Evolutionary conservation across 345 rosid species (phyloP).

Genomic region (Citrus cavaleriei): DNA sequence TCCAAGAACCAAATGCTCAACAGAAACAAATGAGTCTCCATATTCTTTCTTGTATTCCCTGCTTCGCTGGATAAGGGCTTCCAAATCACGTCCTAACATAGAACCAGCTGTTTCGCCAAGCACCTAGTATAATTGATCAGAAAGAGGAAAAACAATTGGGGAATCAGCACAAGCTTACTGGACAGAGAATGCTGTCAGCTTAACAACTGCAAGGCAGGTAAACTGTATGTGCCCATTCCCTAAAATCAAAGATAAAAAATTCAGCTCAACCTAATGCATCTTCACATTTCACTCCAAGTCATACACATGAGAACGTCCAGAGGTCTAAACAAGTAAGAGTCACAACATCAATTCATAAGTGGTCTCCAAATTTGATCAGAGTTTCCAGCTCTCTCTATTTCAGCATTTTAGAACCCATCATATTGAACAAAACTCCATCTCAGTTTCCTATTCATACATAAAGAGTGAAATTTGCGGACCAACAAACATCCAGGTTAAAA

Average conservation of each 20-base stretch:
- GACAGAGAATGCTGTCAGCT: background rate
- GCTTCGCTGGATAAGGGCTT: slow-evolving; percentile 76
- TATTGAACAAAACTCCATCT: background rate
- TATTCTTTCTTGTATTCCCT: slow-evolving; percentile 85
- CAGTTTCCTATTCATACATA: background rate
- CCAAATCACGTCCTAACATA: slow-evolving; percentile 94
- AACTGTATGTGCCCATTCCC: background rate
- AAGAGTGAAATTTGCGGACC: background rate
- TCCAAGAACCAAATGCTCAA: slow-evolving; percentile 94
- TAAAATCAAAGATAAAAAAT: background rate
- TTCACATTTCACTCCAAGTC: background rate
- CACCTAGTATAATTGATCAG: slow-evolving; percentile 47
- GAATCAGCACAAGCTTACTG: background rate
- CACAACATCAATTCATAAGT: background rate
- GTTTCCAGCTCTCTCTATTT: background rate
- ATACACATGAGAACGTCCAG: background rate
- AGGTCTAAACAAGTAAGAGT: background rate
- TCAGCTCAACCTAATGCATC: background rate
- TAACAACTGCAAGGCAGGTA: background rate
- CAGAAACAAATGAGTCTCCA: slow-evolving; percentile 88
- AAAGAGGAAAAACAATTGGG: slow-evolving; percentile 5
- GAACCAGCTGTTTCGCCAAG: slow-evolving; percentile 85
- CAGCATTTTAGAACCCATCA: background rate
- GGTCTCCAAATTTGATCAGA: background rate
- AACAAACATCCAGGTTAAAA: background rate